phyloP scores from a whole-genome alignment of 495 filamentous ascomycete species.

The Cryomyces antarcticus region DNA sequence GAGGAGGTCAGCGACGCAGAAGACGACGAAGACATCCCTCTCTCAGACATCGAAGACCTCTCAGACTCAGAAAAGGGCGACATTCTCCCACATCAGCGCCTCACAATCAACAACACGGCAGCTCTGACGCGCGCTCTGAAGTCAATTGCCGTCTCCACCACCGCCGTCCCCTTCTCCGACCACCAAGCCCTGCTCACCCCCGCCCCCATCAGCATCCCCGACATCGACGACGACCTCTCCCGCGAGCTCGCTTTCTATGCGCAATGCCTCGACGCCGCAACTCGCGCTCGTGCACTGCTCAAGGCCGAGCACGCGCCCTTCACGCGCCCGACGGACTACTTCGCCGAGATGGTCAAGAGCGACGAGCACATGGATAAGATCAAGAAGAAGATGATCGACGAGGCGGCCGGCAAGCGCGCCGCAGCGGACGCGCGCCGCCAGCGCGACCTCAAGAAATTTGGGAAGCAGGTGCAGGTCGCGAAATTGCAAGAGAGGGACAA shows the following conservation, averaged over 20 bases:
- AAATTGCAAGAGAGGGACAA: slow-evolving; percentile 85
- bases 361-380: slow-evolving; percentile 97
- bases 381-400: slow-evolving; percentile 80
- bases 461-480: slow-evolving; percentile 93
- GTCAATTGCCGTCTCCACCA: slow-evolving; percentile 47
- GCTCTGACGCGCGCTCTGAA: slow-evolving; percentile 59
- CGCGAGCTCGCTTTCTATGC: slow-evolving; percentile 90
- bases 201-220: slow-evolving; percentile 33
- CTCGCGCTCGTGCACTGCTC: slow-evolving; percentile 45
- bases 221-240: slow-evolving; percentile 68
- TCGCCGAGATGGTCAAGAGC: slow-evolving; percentile 95
- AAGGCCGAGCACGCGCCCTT: slow-evolving; percentile 71
- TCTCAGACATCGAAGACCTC: slow-evolving; percentile 63
- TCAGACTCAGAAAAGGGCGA: slow-evolving; percentile 68
- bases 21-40: slow-evolving; percentile 42
- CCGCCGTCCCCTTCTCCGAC: slow-evolving; percentile 40
- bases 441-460: slow-evolving; percentile 95
- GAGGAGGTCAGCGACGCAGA: slow-evolving; percentile 7
- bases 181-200: slow-evolving; percentile 37
- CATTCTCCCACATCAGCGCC: slow-evolving; percentile 67
- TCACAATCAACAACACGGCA: slow-evolving; percentile 91
- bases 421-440: slow-evolving; percentile 75
- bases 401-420: slow-evolving; percentile 81
- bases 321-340: slow-evolving; percentile 79
- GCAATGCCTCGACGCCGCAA: slow-evolving; percentile 63